Evolutionary conservation across 345 rosid genomes (phyloP).

Genomic region (Pseudoturritis turrita): DNA sequence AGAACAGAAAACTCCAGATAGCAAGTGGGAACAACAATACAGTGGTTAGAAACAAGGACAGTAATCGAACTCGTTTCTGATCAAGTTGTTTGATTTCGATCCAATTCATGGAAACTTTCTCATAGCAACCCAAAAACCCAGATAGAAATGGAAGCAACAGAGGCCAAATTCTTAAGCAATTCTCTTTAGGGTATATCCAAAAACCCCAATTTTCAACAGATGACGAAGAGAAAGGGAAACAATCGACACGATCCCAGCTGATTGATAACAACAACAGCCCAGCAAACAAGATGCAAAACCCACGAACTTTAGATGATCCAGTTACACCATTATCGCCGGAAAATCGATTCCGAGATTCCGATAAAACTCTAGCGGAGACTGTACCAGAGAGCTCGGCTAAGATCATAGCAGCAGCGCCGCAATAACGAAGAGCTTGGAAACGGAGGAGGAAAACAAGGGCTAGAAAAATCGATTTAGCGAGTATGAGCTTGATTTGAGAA

Average conservation of each 20-base stretch:
- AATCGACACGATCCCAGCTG: conserved; percentile 86
- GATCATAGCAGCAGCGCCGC: conserved; percentile 94
- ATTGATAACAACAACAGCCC: conserved; percentile 71
- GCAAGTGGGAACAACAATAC: conserved; percentile 73
- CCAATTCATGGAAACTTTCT: conserved; percentile 70
- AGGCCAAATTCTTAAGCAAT: conserved; percentile 73
- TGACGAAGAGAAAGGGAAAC: conserved; percentile 63
- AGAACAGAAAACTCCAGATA: conserved; percentile 46
- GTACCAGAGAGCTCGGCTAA: conserved; percentile 83
- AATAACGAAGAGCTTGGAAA: conserved; percentile 83
- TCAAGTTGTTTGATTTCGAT: conserved; percentile 57
- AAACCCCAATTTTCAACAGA: conserved; percentile 39
- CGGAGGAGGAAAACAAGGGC: conserved; percentile 69
- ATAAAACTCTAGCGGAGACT: conserved; percentile 54
- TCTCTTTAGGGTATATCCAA: conserved; percentile 44
- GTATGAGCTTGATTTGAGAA: conserved; percentile 49
- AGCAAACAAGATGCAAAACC: conserved; percentile 50
- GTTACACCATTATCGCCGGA: conserved; percentile 16
- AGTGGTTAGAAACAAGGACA: conserved; percentile 63
- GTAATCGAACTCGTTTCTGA: conserved; percentile 60
- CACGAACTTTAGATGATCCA: conserved; percentile 44
- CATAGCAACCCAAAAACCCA: conserved; percentile 85
- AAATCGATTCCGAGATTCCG: conserved; percentile 27
- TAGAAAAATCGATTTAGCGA: conserved; percentile 50
- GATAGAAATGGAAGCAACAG: conserved; percentile 81